These are phyloP conservation scores for Agroathelia rolfsii DNA, from an alignment of 1,284 basidiomycete species.

Conservation along the genomic window DNA sequence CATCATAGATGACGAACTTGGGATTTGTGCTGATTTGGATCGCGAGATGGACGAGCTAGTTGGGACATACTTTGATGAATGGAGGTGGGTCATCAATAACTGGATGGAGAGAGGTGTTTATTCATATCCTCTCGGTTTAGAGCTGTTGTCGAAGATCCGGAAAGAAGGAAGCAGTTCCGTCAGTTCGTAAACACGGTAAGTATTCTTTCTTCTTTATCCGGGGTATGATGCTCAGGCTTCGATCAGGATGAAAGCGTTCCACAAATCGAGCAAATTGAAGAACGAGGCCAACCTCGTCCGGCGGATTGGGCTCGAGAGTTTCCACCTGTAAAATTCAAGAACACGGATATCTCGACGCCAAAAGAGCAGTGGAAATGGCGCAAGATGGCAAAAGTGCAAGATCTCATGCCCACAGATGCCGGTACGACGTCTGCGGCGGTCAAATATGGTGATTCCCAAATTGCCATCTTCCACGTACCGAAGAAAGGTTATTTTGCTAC, in stretches of 20 bases:
- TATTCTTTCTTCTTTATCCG: conserved; percentile 12
- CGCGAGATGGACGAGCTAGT: conserved; percentile 61
- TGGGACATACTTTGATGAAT: conserved; percentile 63
- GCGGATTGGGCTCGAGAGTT: conserved; percentile 61
- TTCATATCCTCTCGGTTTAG: too few relatives aligned
- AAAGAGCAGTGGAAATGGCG: conserved; percentile 55
- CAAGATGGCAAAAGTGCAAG: conserved; percentile 37
- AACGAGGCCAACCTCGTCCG: conserved; percentile 59
- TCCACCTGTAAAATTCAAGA: conserved; percentile 35
- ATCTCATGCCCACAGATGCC: conserved; percentile 40
- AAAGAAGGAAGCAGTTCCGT: conserved; percentile 45
- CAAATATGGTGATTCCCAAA: conserved; percentile 63
- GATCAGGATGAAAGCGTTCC: conserved; percentile 37
- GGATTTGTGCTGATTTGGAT: conserved; percentile 67
- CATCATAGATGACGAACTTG: conserved; percentile 66
- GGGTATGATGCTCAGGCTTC: conserved; percentile 20
- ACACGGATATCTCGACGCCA: conserved; percentile 29
- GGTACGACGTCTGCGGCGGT: conserved; percentile 48
- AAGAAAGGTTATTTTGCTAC: conserved; percentile 53
- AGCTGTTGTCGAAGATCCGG: too few relatives aligned
- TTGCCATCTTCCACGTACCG: conserved; percentile 58
- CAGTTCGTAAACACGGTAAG: conserved; percentile 60
- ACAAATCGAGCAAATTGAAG: conserved; percentile 45
- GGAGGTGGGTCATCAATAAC: conserved; percentile 52
- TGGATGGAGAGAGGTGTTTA: too few relatives aligned